Conservation (phyloP, 805 yeast genomes). For the Blastobotrys robertii region DNA sequence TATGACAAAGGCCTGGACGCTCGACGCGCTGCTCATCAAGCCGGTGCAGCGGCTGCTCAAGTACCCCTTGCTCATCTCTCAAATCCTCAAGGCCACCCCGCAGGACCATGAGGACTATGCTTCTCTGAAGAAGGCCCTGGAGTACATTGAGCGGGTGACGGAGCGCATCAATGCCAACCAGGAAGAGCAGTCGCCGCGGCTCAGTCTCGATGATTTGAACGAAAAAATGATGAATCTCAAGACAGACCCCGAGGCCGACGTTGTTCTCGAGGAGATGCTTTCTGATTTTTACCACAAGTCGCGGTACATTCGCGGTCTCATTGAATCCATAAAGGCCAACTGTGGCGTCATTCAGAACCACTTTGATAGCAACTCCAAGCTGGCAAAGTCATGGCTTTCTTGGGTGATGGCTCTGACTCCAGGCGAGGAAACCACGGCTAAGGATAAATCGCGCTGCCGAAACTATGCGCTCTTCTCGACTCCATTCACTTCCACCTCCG, state of each 20-base stretch:
- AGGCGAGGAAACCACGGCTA: conserved; percentile 7
- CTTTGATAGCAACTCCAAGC: conserved; percentile 12
- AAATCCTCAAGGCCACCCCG: conserved; percentile 24
- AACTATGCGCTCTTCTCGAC: conserved; percentile 12
- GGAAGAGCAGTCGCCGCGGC: not conserved
- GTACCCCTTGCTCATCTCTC: conserved; percentile 31
- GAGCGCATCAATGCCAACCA: conserved; percentile 17
- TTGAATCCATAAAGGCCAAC: conserved; percentile 10
- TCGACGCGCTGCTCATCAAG: conserved; percentile 33
- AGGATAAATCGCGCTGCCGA: conserved; percentile 6
- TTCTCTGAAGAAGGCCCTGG: conserved; percentile 15
- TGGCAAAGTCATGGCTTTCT: conserved; percentile 15
- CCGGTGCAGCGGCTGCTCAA: conserved; percentile 38
- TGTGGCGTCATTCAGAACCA: conserved; percentile 9
- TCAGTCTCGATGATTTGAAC: conserved; percentile 7
- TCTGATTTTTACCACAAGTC: conserved; percentile 8
- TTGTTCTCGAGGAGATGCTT: conserved; percentile 8
- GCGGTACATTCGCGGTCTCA: conserved; percentile 7
- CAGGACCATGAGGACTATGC: conserved; percentile 40
- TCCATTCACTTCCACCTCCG: conserved; percentile 11
- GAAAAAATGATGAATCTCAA: conserved; percentile 3
- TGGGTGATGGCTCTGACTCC: conserved; percentile 9
- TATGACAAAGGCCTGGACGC: conserved; percentile 31
- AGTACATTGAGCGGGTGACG: conserved; percentile 11
- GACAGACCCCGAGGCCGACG: conserved; percentile 9